Conservation (phyloP, 1,139 yeast genomes). For the Pneumocystis oryctolagi region DNA sequence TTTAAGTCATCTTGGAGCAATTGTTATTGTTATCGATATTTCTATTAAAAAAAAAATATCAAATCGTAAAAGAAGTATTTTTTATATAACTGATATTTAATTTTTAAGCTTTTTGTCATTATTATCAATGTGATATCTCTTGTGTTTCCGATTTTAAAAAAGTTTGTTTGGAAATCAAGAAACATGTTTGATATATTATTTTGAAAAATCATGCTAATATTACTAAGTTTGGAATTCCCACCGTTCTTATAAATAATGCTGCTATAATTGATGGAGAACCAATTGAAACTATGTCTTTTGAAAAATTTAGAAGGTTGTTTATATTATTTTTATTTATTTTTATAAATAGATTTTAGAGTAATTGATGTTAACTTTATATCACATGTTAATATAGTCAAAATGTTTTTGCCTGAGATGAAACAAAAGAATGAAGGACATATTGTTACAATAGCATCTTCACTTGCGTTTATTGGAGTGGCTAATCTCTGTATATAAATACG, state of each 20-base stretch:
- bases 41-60: background rate
- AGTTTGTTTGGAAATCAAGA: background rate
- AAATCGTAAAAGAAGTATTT: background rate
- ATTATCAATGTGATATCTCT: background rate
- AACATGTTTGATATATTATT: background rate
- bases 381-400: slow-evolving; percentile 52
- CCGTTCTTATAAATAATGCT: background rate
- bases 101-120: background rate
- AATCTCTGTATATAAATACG: background rate
- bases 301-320: background rate
- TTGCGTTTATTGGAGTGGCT: slow-evolving; percentile 38
- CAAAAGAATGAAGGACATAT: slow-evolving; percentile 52
- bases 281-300: background rate
- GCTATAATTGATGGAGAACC: background rate
- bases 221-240: background rate
- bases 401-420: slow-evolving; percentile 61
- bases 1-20: background rate
- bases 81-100: background rate
- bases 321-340: background rate
- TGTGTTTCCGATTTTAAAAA: background rate
- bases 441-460: slow-evolving; percentile 64
- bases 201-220: background rate
- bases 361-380: slow-evolving; percentile 39
- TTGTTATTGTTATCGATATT: background rate
- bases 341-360: background rate